Evolutionary conservation across 108 stramenopile species (phyloP).

Genomic region (Parietichytrium sp.): DNA sequence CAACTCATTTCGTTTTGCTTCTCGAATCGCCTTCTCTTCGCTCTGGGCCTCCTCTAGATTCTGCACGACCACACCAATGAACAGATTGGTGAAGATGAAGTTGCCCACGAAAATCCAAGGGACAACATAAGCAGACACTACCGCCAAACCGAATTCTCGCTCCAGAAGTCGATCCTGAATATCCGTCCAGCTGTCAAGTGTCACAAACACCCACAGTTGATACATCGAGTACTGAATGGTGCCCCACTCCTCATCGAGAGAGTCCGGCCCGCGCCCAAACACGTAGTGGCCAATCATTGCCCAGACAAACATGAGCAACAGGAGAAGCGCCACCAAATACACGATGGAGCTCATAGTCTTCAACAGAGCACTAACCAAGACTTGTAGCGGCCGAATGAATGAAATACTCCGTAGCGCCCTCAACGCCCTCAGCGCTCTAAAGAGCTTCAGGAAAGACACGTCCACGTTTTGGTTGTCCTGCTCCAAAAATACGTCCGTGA

Average conservation of each 20-base stretch:
- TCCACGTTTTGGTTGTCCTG: neutral
- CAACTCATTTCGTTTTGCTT: neutral
- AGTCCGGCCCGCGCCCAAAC: neutral
- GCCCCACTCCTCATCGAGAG: conserved; percentile 5
- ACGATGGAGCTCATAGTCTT: conserved; percentile 31
- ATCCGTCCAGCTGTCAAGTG: conserved; percentile 36
- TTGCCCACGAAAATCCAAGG: conserved; percentile 36
- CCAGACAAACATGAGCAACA: conserved; percentile 25
- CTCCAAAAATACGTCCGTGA: neutral
- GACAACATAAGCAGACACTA: neutral
- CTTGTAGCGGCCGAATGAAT: conserved; percentile 36
- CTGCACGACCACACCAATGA: conserved; percentile 35
- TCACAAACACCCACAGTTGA: conserved; percentile 21
- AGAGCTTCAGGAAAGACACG: conserved; percentile 29
- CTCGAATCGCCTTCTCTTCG: conserved; percentile 12
- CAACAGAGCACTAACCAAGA: conserved; percentile 9
- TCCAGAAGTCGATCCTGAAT: neutral
- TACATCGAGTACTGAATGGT: conserved; percentile 35
- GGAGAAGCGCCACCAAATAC: neutral
- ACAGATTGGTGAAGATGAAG: conserved; percentile 35
- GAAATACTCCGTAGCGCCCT: conserved; percentile 22
- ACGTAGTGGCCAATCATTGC: conserved; percentile 32
- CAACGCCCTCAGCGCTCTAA: neutral
- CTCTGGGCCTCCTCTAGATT: conserved; percentile 18
- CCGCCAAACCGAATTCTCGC: neutral